Base-by-base conservation (phyloP, 2,329 filamentous ascomycete genomes). In the Venturia asperata region DNA sequence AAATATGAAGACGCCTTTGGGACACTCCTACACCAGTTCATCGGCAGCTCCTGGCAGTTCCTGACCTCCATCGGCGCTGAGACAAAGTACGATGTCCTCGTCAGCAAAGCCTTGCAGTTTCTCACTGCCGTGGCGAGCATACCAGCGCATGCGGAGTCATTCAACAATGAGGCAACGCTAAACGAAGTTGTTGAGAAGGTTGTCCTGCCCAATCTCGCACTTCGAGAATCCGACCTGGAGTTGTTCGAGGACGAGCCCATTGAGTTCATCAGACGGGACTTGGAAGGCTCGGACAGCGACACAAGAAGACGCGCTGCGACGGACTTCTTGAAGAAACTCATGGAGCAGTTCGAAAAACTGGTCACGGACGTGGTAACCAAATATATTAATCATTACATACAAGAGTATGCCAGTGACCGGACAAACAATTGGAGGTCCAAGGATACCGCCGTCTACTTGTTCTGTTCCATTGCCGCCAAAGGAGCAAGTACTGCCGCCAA, bases 181-280 rank as follows among this genome's bases (percentile, higher is more conserved):
- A 86, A 87, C 21, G 89, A 96, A 74, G 90, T 99, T 64, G 90
- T 97, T 11, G 92, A 97, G 75, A 96, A 96, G 78, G 94, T 97
- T 66, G 90, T 99, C 65, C 79, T 99, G 68, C 93, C 94, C 11
- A 99, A 99, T 72, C 86, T 99, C 66, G 89, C 89, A 19, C 80
- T 99, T 67, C 87, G 95, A 69, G 94, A 97, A 72, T 94, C 92
- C 0, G 95, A 99, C 69, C 84, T 96, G 64, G 94, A 99, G 75
- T 83, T 96, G 69, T 97, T 99, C 71, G 94, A 99, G 74, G 95
- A 99, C 74, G 95, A 99, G 79, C 94, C 94, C 0, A 99, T 99
- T 69, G 94, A 99, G 76, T 99, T 96, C 74, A 99, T 99, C 72
- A 85, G 94, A 68, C 85, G 92, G 71, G 94, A 99, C 76, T 81